Evolutionary conservation across 2,329 filamentous ascomycete species (phyloP), one percentile per base, ranked within the genome.

Genomic region (Thelonectria olida): DNA sequence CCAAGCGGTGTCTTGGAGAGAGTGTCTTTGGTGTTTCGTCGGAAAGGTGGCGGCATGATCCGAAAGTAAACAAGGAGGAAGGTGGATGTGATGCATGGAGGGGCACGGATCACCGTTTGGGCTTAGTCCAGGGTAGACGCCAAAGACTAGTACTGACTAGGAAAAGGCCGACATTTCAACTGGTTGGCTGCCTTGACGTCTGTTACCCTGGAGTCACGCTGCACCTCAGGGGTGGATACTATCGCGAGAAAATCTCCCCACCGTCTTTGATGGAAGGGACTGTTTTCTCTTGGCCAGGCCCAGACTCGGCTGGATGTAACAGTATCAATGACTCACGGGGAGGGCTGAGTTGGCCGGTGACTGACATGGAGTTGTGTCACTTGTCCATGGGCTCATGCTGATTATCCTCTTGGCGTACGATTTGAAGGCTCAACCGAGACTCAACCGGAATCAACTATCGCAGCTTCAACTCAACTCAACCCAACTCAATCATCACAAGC

Each of bases 251-350:
- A 34, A 34, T 34, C 31, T 34, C 31, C 31, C 27, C 31, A 22
- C 27, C 19, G 15, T 3, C 5, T n/a, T n/a, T n/a, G n/a, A n/a
- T 25, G 25, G 25, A 53, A 19, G 12, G 28, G 51, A n/a, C n/a
- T n/a, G n/a, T 34, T 34, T 34, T 15, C 10, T 34, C 12, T 34
- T n/a, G n/a, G n/a, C n/a, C n/a, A n/a, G n/a, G n/a, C 34, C 53
- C 41, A 41, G 53, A 22, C 53, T 41, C 22, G 34, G 25, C 49
- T 48, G 34, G 49, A 15, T 15, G 44, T 34, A 17, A 55, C 42
- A 7, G 13, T 36, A 19, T 47, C 41, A 49, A 55, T 55, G 53
- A 55, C 42, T 55, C 53, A 48, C n/a, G n/a, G n/a, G n/a, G n/a
- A n/a, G n/a, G n/a, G 51, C 22, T 39, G 23, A 20, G 31, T 20